These are phyloP conservation scores for Thraustochytrium sp. DNA, from an alignment of 352 stramenopile species.

Conservation along the genomic window DNA sequence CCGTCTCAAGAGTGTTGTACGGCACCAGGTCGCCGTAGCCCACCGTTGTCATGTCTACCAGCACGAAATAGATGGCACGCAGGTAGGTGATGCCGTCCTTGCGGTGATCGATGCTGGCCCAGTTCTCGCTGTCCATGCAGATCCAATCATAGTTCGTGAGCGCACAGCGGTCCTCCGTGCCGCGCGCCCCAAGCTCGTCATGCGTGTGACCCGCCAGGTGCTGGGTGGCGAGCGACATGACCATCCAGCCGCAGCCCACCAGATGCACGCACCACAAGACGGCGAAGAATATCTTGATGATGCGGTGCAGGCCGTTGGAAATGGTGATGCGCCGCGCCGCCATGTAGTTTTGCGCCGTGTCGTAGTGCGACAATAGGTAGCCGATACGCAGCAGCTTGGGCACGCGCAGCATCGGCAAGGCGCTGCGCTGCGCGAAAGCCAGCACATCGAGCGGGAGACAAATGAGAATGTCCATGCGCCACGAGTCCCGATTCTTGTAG, in stretches of 20 bases:
- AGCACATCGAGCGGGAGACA: constrained; percentile 22
- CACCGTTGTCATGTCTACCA: constrained; percentile 51
- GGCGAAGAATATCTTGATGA: constrained; percentile 43
- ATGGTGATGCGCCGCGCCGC: constrained; percentile 19
- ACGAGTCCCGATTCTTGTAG: neutral
- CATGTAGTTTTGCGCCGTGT: constrained; percentile 18
- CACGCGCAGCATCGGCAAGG: constrained; percentile 4
- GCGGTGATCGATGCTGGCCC: constrained; percentile 23
- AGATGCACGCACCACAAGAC: constrained; percentile 36
- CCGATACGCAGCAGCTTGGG: constrained; percentile 18
- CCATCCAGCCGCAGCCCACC: constrained; percentile 38
- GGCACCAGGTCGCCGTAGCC: constrained; percentile 50
- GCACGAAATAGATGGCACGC: constrained; percentile 47
- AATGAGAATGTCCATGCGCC: constrained; percentile 16
- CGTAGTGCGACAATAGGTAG: constrained; percentile 16
- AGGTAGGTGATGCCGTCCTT: constrained; percentile 20
- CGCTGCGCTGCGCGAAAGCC: neutral
- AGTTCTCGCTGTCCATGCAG: constrained; percentile 10
- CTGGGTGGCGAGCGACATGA: constrained; percentile 22
- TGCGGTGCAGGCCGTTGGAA: constrained; percentile 41
- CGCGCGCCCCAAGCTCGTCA: neutral
- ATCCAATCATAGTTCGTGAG: constrained; percentile 38
- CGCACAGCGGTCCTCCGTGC: neutral
- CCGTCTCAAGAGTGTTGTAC: constrained; percentile 36
- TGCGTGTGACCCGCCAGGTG: neutral